Evolutionary conservation across 2,329 filamentous ascomycete species (phyloP).

Genomic region (Sporothrix curviconia): DNA sequence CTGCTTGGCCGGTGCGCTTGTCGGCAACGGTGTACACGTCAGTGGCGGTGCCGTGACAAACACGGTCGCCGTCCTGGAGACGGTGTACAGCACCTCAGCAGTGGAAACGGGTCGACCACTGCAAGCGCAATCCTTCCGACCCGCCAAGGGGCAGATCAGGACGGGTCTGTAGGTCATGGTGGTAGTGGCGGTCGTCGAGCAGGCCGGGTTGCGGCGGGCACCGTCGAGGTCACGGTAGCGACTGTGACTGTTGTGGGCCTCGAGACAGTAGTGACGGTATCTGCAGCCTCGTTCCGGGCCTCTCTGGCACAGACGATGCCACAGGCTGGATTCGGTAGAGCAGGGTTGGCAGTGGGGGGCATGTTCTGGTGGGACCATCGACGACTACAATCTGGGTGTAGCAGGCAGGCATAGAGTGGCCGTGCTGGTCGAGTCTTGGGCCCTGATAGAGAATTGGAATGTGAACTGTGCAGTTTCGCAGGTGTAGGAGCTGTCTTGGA

Average conservation of each 20-base stretch:
- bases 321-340: background rate
- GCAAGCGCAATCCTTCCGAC: background rate
- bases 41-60: constrained; percentile 34
- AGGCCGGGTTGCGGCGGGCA: constrained; percentile 3
- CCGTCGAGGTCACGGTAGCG: background rate
- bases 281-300: background rate
- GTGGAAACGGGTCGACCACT: constrained; percentile 22
- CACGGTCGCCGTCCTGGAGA: constrained; percentile 35
- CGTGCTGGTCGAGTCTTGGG: background rate
- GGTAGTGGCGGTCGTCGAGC: background rate
- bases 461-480: no score
- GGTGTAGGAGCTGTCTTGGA: no score
- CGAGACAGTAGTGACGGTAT: background rate
- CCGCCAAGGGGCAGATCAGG: background rate
- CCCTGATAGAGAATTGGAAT: no score
- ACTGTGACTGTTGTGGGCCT: background rate
- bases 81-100: constrained; percentile 36
- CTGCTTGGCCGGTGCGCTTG: no score
- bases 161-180: background rate
- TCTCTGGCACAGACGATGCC: background rate
- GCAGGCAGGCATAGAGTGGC: background rate
- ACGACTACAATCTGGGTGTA: background rate
- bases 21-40: constrained; percentile 23
- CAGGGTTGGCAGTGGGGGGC: background rate
- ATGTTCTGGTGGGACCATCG: background rate